A percentile compares a stretch with the other conserved stretches of the same genome.
Evolutionary conservation across 805 yeast genomes (phyloP).

Genomic region (Ogataea neopini): DNA sequence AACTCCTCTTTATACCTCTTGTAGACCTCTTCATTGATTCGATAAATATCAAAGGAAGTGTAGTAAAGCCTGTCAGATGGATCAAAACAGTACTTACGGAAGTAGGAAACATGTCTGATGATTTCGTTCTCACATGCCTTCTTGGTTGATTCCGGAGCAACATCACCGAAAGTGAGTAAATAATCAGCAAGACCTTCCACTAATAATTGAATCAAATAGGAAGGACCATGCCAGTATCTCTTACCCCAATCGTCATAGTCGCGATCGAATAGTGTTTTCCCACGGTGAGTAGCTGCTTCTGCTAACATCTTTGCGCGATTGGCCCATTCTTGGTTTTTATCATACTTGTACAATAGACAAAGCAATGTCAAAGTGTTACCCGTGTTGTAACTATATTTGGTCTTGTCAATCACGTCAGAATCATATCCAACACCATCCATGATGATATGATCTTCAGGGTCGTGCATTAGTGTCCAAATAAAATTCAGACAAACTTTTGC

Average conservation of each 20-base stretch:
- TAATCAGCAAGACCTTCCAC: conserved; percentile 71
- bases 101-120: conserved; percentile 54
- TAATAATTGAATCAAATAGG: conserved; percentile 63
- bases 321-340: conserved; percentile 52
- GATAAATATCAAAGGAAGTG: conserved; percentile 58
- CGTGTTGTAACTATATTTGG: conserved; percentile 67
- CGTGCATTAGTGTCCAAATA: conserved; percentile 53
- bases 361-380: conserved; percentile 65
- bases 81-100: conserved; percentile 57
- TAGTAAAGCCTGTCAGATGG: conserved; percentile 59
- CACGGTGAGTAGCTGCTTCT: conserved; percentile 56
- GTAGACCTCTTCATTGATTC: conserved; percentile 49
- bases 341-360: conserved; percentile 48
- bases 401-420: conserved; percentile 46
- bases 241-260: conserved; percentile 52
- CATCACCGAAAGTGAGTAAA: conserved; percentile 47
- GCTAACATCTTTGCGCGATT: conserved; percentile 51
- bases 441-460: conserved; percentile 54
- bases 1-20: conserved; percentile 53
- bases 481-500: conserved; percentile 61
- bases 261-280: conserved; percentile 59
- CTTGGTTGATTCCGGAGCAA: conserved; percentile 38
- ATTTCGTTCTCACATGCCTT: conserved; percentile 42
- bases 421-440: conserved; percentile 61
- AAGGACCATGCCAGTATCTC: conserved; percentile 67